Evolutionary conservation across 1,284 basidiomycete genomes (phyloP), one percentile per base, ranked within the genome.

Genomic region (Sphagnurus paluster): DNA sequence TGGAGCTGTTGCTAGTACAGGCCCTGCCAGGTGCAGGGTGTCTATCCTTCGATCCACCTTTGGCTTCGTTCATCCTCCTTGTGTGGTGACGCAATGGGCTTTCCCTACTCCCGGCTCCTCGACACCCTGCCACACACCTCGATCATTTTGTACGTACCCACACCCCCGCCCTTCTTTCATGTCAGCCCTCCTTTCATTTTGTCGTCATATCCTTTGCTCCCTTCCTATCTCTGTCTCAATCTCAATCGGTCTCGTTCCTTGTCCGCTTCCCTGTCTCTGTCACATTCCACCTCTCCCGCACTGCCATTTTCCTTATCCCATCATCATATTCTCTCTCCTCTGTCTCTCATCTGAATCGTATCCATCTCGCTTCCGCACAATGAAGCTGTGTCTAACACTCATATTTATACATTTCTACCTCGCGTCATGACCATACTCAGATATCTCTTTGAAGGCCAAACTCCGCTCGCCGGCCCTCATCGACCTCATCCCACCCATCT

Each of bases 1-100:
- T 87, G 84, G 86, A 82, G 70, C 61, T 88, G 87, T 64, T 80
- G 66, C 58, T 62, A 72, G 57, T 77, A 61, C 56, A 58, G 45
- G 20, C 19, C 34, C 44, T 38, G 38, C 28, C 56, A 53, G 46
- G 46, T 42, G 43, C 51, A 43, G 50, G 44, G 39, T 50, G 34
- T 42, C 39, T n/a, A n/a, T n/a, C n/a, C n/a, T n/a, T n/a, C n/a
- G n/a, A n/a, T n/a, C n/a, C n/a, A n/a, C n/a, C n/a, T n/a, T n/a
- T n/a, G n/a, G n/a, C 36, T 36, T 41, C 13, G n/a, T 43, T 25
- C 25, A 45, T 42, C 44, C 45, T 39, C 23, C 39, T 42, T 44
- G 14, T 43, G 42, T 28, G 35, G 29, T 39, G 23, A 33, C 20
- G 17, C 33, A 20, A 41, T 37, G 7, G 24, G 14, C 42, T 34